These are phyloP conservation scores for Amphibolis antarctica DNA, from an alignment of 106 monocot genomes.

Conservation along the genomic window DNA sequence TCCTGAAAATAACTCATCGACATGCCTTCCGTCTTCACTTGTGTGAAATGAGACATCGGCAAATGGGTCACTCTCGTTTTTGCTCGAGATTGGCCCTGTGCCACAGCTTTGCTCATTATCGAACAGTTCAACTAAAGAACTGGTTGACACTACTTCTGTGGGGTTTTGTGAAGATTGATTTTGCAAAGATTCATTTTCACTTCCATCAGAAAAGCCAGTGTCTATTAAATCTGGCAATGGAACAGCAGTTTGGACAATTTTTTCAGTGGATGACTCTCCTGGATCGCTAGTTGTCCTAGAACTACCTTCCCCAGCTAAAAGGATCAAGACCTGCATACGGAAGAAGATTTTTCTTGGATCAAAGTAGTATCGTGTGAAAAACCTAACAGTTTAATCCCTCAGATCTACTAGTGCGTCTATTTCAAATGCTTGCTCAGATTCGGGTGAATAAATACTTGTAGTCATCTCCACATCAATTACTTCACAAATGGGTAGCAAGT, in stretches of 20 bases:
- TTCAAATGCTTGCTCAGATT: too few relatives aligned
- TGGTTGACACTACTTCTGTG: constrained; percentile 18
- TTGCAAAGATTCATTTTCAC: constrained; percentile 21
- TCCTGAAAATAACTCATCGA: constrained; percentile 69
- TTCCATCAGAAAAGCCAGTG: constrained; percentile 42
- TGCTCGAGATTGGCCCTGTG: constrained; percentile 11
- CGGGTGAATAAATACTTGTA: too few relatives aligned
- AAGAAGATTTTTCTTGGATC: background rate
- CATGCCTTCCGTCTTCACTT: constrained; percentile 28
- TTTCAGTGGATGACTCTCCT: constrained; percentile 29
- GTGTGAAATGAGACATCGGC: constrained; percentile 88
- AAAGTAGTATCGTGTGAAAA: too few relatives aligned
- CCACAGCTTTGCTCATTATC: constrained; percentile 25
- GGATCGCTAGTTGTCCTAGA: constrained; percentile 18
- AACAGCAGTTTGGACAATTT: constrained; percentile 23
- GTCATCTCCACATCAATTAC: too few relatives aligned
- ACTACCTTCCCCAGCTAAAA: constrained; percentile 46
- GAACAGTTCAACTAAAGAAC: constrained; percentile 58
- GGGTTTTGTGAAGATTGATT: constrained; percentile 15
- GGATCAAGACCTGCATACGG: constrained; percentile 45
- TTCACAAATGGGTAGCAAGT: too few relatives aligned
- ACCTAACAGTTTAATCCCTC: too few relatives aligned
- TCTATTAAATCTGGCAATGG: constrained; percentile 89
- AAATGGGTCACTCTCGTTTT: constrained; percentile 63
- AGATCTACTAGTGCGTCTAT: too few relatives aligned